Evolutionary conservation across 768 basidiomycete species (phyloP).

Genomic region (Tricholoma terreum): DNA sequence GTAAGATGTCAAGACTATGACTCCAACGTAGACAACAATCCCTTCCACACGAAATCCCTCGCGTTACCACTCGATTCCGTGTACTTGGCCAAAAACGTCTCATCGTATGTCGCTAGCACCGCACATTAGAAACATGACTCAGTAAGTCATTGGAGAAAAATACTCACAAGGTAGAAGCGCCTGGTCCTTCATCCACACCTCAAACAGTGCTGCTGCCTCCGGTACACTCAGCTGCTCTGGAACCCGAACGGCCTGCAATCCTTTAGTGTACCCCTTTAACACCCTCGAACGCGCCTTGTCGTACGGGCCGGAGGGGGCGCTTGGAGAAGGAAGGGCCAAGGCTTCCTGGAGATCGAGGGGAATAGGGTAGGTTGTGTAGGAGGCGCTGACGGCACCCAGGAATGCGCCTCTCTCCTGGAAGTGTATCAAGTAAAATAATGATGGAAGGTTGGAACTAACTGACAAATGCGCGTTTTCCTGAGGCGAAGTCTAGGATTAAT

Average conservation of each 20-base stretch:
- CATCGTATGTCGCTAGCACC: constrained; percentile 46
- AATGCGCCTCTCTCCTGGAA: constrained; percentile 65
- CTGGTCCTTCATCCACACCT: constrained; percentile 68
- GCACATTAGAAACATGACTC: background rate
- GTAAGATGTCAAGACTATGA: background rate
- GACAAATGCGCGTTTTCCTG: constrained; percentile 68
- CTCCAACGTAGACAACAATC: constrained; percentile 34
- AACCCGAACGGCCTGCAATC: constrained; percentile 36
- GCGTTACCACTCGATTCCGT: constrained; percentile 77
- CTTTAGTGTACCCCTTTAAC: constrained; percentile 52
- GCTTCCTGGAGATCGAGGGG: constrained; percentile 65
- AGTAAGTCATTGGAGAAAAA: background rate
- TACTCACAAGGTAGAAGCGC: constrained; percentile 49
- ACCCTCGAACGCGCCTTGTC: constrained; percentile 44
- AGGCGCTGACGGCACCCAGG: constrained; percentile 63
- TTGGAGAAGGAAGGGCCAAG: constrained; percentile 39
- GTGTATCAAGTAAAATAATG: background rate
- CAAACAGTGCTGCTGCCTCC: constrained; percentile 75
- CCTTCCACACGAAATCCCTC: constrained; percentile 72
- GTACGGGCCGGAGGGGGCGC: constrained; percentile 46
- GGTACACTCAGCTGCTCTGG: constrained; percentile 56
- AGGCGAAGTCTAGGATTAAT: constrained; percentile 72
- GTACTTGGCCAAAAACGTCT: constrained; percentile 76
- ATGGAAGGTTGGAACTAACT: constrained; percentile 26
- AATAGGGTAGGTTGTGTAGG: constrained; percentile 54